phyloP scores from a whole-genome alignment of 208 protist species.

The Wallacemonas rigidus region DNA sequence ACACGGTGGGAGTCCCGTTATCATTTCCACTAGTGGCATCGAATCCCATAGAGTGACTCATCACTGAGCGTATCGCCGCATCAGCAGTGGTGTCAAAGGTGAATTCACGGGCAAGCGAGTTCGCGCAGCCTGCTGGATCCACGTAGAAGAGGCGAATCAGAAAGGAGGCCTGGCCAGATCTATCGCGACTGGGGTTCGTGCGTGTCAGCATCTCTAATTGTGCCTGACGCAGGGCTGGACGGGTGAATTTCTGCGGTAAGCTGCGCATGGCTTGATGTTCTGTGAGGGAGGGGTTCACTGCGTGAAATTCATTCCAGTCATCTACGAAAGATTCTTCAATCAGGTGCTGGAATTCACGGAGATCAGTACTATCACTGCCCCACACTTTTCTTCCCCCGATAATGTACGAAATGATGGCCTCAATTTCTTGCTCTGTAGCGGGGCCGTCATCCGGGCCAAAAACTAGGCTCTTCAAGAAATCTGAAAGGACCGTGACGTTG shows the following conservation, averaged over 20 bases:
- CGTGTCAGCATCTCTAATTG: slow-evolving; percentile 47
- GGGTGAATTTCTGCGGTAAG: slow-evolving; percentile 40
- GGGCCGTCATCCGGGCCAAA: slow-evolving; percentile 38
- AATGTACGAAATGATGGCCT: slow-evolving; percentile 52
- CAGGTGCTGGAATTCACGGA: slow-evolving; percentile 36
- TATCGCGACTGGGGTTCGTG: slow-evolving; percentile 11
- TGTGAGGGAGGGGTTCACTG: slow-evolving; percentile 31
- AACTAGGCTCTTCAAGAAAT: slow-evolving; percentile 37
- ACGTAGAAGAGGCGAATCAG: slow-evolving; percentile 52
- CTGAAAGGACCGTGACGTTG: slow-evolving; percentile 29
- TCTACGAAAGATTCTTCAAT: slow-evolving; percentile 41
- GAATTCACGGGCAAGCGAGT: slow-evolving; percentile 51
- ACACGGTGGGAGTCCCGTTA: slow-evolving; percentile 21
- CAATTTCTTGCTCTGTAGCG: slow-evolving; percentile 29
- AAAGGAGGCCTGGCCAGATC: slow-evolving; percentile 24
- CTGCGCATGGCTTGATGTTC: slow-evolving; percentile 44
- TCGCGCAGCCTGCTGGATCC: slow-evolving; percentile 42
- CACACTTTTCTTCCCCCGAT: slow-evolving; percentile 32
- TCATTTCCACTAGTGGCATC: slow-evolving; percentile 29
- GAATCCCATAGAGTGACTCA: slow-evolving; percentile 35
- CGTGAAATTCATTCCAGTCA: slow-evolving; percentile 55
- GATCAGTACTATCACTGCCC: slow-evolving; percentile 43
- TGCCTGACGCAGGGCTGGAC: slow-evolving; percentile 41
- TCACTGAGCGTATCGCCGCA: slow-evolving; percentile 39
- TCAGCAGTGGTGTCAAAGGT: slow-evolving; percentile 49